A percentile compares a stretch with the other conserved stretches of the same genome.
phyloP scores from a whole-genome alignment of 2,329 filamentous ascomycete species.

The Boeremia exigua region DNA sequence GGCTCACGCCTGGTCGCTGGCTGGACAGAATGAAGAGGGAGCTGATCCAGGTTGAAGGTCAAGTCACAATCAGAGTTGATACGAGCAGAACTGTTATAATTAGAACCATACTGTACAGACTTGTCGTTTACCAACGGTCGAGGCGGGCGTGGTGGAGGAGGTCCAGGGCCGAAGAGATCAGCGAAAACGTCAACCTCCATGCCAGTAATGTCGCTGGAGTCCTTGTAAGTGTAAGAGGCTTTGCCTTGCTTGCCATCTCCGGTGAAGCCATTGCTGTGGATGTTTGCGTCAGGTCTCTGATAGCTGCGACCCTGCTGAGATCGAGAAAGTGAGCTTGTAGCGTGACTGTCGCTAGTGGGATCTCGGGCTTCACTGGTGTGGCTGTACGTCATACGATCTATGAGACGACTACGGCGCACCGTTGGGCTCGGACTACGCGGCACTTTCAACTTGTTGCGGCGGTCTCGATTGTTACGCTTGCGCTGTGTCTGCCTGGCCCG shows the following conservation, averaged over 20 bases:
- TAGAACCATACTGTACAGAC: not conserved
- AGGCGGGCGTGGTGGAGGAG: not conserved
- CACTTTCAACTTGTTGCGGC: not conserved
- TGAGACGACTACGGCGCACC: not conserved
- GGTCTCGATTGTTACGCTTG: not conserved
- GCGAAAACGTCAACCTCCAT: not conserved
- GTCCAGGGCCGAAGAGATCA: not conserved
- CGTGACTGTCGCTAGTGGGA: not conserved
- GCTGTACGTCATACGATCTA: conserved; percentile 1
- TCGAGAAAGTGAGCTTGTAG: not conserved
- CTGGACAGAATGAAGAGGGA: not conserved
- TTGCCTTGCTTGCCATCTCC: not conserved
- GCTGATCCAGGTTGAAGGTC: not conserved
- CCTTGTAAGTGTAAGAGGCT: not conserved
- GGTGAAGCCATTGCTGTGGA: not conserved
- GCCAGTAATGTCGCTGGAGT: not conserved
- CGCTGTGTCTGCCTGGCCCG: conserved; percentile 5
- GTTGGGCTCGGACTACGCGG: not conserved
- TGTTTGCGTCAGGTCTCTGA: not conserved
- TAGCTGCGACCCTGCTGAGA: not conserved
- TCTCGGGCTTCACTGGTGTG: not conserved
- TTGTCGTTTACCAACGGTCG: not conserved
- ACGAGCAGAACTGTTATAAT: not conserved
- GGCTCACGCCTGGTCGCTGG: conserved; percentile 5
- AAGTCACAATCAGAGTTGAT: not conserved